Evolutionary conservation across 768 basidiomycete species (phyloP), one percentile per base, ranked within the genome.

Genomic region (Leccinum olivaceopallidum): DNA sequence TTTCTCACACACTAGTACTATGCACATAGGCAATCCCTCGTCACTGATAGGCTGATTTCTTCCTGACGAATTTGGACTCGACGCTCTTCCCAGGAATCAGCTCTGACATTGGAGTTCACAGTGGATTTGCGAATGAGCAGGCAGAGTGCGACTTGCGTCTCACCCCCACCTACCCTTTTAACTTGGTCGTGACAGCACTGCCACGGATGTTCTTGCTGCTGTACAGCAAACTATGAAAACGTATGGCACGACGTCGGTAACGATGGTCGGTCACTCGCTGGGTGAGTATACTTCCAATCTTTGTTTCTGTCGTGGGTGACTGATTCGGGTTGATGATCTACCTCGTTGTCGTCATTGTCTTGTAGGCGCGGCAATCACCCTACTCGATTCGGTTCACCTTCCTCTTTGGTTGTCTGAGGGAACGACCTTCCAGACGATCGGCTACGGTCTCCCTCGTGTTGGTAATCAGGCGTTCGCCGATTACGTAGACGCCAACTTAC

Each of bases 61-160:
- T 77, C 61, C 63, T 76, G 57, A 57, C 59, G 3, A 63, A 52
- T 5, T 65, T 83, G 50, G 54, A 80, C 60, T 20, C 79, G 0
- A 63, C 73, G 0, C 75, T 84, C 10, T 86, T 86, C 73, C 83
- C 83, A 0, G 82, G 83, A 2, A 55, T 86, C 6, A 66, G 67
- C 51, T 76, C 78, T 6, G 53, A 63, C 12, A 72, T 86, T 2
- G 10, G 76, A 62, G 77, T 75, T 5, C 85, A 86, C 60, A 61
- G 58, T 26, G 85, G 85, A 2, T 87, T 86, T 62, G 67, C 58
- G 10, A 65, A 65, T 2, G 77, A 73, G 4, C 85, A 86, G 3
- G 75, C 79, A 5, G 59, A 53, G 84, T 85, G 65, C 28, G 77
- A 8, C 16, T 39, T 39, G 2, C 36, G 24, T 44, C n/a, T 60